These are phyloP conservation scores for Podaxis sp. DNA, from an alignment of 768 basidiomycete species.

Conservation along the genomic window DNA sequence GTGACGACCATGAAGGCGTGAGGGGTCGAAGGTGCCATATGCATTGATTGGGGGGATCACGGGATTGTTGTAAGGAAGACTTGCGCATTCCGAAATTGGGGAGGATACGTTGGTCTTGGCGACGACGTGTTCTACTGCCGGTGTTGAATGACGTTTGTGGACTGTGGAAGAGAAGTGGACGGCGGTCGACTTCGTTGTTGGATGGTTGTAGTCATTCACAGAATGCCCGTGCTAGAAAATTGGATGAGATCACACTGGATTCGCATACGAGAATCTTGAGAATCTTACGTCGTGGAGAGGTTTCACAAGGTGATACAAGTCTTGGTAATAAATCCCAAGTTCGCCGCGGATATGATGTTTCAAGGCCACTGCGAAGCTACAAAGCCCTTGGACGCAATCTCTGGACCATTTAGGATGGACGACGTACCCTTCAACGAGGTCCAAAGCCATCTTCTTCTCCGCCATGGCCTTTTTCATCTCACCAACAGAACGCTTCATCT, in stretches of 20 bases:
- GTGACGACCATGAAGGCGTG: constrained; percentile 16
- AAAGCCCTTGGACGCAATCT: not conserved
- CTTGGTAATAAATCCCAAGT: constrained; percentile 57
- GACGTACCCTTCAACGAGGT: constrained; percentile 52
- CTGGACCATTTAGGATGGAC: not conserved
- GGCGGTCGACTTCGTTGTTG: not conserved
- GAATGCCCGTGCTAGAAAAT: constrained; percentile 28
- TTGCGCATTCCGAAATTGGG: constrained; percentile 8
- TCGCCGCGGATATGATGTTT: constrained; percentile 66
- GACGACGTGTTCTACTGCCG: constrained; percentile 1
- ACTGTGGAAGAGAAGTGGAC: constrained; percentile 8
- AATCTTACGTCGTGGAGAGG: constrained; percentile 49
- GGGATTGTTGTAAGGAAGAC: constrained; percentile 21
- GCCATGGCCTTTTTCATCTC: constrained; percentile 50
- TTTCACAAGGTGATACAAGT: constrained; percentile 51
- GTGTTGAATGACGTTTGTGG: constrained; percentile 22
- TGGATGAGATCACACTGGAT: not conserved
- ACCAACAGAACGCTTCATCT: constrained; percentile 26
- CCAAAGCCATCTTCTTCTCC: constrained; percentile 58
- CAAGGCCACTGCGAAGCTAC: constrained; percentile 49
- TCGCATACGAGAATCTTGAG: not conserved
- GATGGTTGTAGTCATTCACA: not conserved
- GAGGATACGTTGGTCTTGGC: constrained; percentile 7
- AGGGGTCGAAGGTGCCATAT: constrained; percentile 45
- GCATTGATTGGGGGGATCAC: constrained; percentile 42